Percentiles rank a stretch among this genome's conserved stretches.
phyloP scores from a whole-genome alignment of 768 basidiomycete species.

The Dioszegia crocea region DNA sequence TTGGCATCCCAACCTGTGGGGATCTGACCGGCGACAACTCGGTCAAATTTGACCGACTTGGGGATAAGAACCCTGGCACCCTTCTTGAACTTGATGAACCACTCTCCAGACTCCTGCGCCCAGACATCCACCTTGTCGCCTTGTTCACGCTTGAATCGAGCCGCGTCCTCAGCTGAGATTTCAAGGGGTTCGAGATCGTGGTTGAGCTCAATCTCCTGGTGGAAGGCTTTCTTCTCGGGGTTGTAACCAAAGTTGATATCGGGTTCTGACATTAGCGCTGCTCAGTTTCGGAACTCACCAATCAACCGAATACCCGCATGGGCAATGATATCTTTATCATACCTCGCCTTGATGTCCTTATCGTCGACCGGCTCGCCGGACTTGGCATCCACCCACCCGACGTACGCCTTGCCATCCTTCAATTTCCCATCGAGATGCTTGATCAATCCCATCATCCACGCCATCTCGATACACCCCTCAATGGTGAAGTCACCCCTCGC shows the following conservation, averaged over 20 bases:
- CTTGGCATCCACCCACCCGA: conserved; percentile 98
- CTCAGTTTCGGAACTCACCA: conserved; percentile 57
- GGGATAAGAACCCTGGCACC: conserved; percentile 89
- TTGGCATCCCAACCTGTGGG: conserved; percentile 97
- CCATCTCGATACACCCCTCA: conserved; percentile 98
- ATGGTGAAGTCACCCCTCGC: conserved; percentile 95
- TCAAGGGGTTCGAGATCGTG: conserved; percentile 97
- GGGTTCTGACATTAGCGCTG: conserved; percentile 64
- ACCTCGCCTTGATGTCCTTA: conserved; percentile 89
- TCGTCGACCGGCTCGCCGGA: conserved; percentile 91
- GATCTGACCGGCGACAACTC: conserved; percentile 90
- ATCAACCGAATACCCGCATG: conserved; percentile 93
- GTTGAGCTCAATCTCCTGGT: conserved; percentile 92
- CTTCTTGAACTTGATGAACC: conserved; percentile 98
- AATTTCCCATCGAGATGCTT: conserved; percentile 97
- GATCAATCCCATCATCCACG: conserved; percentile 98
- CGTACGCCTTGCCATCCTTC: conserved; percentile 84
- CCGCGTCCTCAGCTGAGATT: conserved; percentile 81
- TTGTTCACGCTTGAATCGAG: conserved; percentile 93
- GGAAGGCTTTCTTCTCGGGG: conserved; percentile 93
- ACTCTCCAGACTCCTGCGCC: conserved; percentile 86
- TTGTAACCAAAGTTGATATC: conserved; percentile 97
- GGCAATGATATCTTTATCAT: conserved; percentile 86
- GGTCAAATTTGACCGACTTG: conserved; percentile 91
- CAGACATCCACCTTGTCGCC: conserved; percentile 95